These are phyloP conservation scores for Chloris gayana DNA, from an alignment of 176 grass and related monocot genomes.

Conservation along the genomic window DNA sequence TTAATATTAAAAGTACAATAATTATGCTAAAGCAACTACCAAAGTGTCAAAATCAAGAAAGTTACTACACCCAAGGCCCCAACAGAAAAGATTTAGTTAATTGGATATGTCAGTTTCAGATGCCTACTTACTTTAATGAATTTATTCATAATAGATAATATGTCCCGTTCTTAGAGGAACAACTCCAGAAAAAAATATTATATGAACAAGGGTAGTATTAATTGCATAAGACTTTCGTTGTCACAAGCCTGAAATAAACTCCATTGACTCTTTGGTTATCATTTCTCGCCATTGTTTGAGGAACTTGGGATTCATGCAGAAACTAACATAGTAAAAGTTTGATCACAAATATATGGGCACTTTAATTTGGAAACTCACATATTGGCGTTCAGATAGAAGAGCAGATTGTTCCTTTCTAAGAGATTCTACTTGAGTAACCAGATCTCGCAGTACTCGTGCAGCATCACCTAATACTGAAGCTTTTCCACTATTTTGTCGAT, in stretches of 20 bases:
- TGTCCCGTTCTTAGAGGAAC: neutral
- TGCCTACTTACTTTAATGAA: neutral
- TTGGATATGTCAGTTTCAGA: conserved; percentile 20
- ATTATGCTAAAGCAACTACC: conserved; percentile 20
- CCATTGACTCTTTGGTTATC: conserved; percentile 5
- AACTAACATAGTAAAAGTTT: neutral
- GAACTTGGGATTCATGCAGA: neutral
- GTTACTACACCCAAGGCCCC: neutral
- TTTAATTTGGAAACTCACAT: conserved; percentile 60
- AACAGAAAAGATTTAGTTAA: neutral
- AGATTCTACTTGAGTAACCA: conserved; percentile 65
- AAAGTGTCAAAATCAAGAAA: conserved; percentile 17
- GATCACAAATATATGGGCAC: neutral
- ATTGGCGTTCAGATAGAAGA: conserved; percentile 60
- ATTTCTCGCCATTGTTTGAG: neutral
- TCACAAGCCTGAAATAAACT: neutral
- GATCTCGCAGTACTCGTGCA: conserved; percentile 60
- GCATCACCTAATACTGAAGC: conserved; percentile 69
- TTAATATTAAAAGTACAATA: conserved; percentile 7
- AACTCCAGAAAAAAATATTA: neutral
- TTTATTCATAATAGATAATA: neutral
- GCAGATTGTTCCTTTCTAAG: conserved; percentile 65
- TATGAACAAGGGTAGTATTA: neutral
- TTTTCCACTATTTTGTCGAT: conserved; percentile 69
- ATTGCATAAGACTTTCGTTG: neutral